Evolutionary conservation across 2,329 filamentous ascomycete genomes (phyloP), one percentile per base, ranked within the genome.

Genomic region (Scedosporium boydii): DNA sequence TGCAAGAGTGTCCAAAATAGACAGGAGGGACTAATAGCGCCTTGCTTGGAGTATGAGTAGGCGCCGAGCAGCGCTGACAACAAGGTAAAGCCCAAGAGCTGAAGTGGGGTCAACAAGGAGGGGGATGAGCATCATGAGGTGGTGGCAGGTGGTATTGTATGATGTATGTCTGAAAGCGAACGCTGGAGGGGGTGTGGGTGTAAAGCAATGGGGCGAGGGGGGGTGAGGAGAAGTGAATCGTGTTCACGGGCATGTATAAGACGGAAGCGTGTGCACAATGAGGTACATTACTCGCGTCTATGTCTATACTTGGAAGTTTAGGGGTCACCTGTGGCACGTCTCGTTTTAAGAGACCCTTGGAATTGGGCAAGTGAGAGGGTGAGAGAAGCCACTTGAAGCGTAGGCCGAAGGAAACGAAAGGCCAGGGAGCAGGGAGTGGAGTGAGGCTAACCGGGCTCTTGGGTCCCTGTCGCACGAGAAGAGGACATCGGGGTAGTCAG

Each of bases 11-110:
- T 48, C 38, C 12, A 27, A 59, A 59, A 59, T 59, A 59, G 41
- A 23, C 23, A 26, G 16, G 41, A n/a, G 14, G 18, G 21, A n/a
- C 23, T 21, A 9, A 46, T 44, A 23, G 9, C 56, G n/a, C 4
- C 16, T 38, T 60, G 59, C 44, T 27, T 26, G 10, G 44, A 60
- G 59, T 60, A 60, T 60, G 59, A 29, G 42, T 60, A 60, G 59
- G 34, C 59, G 44, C 59, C 59, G 18, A 55, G 51, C 51, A 55
- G 34, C 6, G n/a, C 21, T 21, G 23, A 38, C 26, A 41, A 6
- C 4, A 14, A 29, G 38, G 26, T 23, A 23, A 48, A 23, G 21
- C 6, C 14, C n/a, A 23, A 27, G n/a, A 23, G 23, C 51, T 55
- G 51, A 14, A 55, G 44, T 21, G 44, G 44, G 23, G 18, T 26